Conservation (phyloP, 306 rosid genomes). For the Casuarina cunninghamiana region DNA sequence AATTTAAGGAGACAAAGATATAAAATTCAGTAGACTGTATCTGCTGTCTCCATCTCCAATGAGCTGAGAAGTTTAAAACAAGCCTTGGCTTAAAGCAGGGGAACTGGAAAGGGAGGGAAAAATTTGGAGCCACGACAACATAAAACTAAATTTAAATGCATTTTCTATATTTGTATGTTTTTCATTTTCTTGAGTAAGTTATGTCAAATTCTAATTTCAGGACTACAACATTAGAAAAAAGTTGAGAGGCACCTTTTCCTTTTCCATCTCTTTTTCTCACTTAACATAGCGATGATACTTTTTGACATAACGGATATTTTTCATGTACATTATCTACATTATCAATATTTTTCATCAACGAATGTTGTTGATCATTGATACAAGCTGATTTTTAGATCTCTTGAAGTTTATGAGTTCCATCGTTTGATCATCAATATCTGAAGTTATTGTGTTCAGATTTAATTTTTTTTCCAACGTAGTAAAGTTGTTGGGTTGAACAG, state of each 20-base stretch:
- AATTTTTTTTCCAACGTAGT: background rate
- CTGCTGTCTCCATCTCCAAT: background rate
- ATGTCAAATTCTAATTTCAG: background rate
- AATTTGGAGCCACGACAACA: background rate
- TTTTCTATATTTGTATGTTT: background rate
- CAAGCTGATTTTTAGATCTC: background rate
- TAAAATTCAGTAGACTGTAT: background rate
- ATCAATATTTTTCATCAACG: too few relatives aligned
- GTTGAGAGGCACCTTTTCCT: background rate
- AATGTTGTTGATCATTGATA: background rate
- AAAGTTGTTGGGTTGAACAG: background rate
- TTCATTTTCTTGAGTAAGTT: background rate
- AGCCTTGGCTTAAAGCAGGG: background rate
- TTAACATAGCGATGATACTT: background rate
- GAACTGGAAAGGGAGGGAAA: background rate
- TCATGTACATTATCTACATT: background rate
- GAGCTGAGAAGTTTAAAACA: background rate
- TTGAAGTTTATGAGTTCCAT: background rate
- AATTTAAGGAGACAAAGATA: background rate
- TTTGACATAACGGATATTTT: background rate
- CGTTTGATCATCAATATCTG: background rate
- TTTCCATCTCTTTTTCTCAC: background rate
- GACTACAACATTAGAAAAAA: background rate
- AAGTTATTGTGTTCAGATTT: background rate
- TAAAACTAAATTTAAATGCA: background rate